These are phyloP conservation scores for Fusarium floridanum DNA, from an alignment of 2,329 filamentous ascomycete genomes.

Conservation along the genomic window DNA sequence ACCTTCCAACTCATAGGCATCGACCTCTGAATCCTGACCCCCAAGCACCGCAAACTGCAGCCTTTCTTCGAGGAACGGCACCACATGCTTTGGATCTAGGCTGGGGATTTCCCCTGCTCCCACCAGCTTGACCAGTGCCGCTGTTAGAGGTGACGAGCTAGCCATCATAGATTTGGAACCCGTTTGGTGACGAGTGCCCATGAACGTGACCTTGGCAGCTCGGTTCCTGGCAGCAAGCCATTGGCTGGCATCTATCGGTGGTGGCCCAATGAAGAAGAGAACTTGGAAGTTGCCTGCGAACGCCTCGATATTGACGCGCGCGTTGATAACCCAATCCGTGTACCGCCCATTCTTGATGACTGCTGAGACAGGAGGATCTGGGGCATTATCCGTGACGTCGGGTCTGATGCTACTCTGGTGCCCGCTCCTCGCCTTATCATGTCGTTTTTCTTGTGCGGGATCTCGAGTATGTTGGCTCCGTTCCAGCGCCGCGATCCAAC, in stretches of 20 bases:
- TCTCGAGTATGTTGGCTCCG: conserved; percentile 1
- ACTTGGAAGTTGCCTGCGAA: conserved; percentile 72
- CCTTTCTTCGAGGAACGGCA: conserved; percentile 56
- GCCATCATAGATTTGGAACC: conserved; percentile 55
- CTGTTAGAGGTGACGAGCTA: conserved; percentile 66
- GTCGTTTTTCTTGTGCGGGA: background rate
- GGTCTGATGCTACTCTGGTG: conserved; percentile 24
- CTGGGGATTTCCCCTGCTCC: conserved; percentile 51
- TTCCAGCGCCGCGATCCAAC: conserved; percentile 41
- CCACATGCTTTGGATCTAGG: conserved; percentile 53
- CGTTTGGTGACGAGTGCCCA: conserved; percentile 57
- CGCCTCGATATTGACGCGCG: conserved; percentile 71
- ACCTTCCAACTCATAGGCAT: conserved; percentile 45
- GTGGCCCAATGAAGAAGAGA: conserved; percentile 75
- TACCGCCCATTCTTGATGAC: conserved; percentile 59
- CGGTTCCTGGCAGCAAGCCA: conserved; percentile 69
- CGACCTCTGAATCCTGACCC: conserved; percentile 44
- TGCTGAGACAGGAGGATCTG: conserved; percentile 39
- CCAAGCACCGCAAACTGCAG: conserved; percentile 53
- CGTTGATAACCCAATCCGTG: conserved; percentile 77
- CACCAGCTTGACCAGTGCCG: conserved; percentile 60
- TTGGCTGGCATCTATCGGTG: conserved; percentile 55
- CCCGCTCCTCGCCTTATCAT: background rate
- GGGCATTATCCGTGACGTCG: conserved; percentile 45
- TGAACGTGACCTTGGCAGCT: conserved; percentile 72